phyloP scores from a whole-genome alignment of 768 basidiomycete species.

The Suillus ampliporus region DNA sequence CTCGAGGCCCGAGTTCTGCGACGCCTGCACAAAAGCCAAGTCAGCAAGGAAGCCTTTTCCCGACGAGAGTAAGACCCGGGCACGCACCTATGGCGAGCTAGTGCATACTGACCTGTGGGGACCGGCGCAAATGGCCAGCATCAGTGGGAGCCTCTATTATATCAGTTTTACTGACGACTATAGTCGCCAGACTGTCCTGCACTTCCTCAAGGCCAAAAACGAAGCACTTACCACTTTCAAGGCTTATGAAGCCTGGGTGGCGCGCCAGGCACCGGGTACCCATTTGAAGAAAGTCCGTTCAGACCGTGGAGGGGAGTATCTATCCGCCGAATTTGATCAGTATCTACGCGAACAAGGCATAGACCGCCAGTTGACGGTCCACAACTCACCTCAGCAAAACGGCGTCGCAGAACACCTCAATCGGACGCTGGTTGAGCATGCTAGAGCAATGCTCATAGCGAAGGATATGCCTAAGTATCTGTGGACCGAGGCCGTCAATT shows the following conservation, averaged over 20 bases:
- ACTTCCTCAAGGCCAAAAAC: slow-evolving; percentile 36
- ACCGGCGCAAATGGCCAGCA: neutral
- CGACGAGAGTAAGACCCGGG: slow-evolving; percentile 13
- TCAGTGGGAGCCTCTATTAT: slow-evolving; percentile 37
- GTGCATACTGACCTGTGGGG: slow-evolving; percentile 8
- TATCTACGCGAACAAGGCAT: slow-evolving; percentile 31
- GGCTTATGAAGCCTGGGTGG: slow-evolving; percentile 27
- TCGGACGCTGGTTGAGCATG: slow-evolving; percentile 30
- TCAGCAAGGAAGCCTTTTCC: slow-evolving; percentile 24
- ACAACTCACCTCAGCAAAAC: slow-evolving; percentile 39
- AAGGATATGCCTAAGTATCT: slow-evolving; percentile 24
- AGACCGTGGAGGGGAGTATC: slow-evolving; percentile 38
- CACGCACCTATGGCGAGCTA: slow-evolving; percentile 6
- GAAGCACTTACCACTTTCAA: slow-evolving; percentile 33
- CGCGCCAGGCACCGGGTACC: rapidly evolving
- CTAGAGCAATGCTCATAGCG: slow-evolving; percentile 27
- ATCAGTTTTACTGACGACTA: slow-evolving; percentile 42
- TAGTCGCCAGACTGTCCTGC: slow-evolving; percentile 29
- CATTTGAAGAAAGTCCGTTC: neutral
- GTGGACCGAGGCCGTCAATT: slow-evolving; percentile 23
- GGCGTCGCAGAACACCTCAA: slow-evolving; percentile 37
- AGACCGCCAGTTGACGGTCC: slow-evolving; percentile 36
- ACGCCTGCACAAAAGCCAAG: slow-evolving; percentile 33
- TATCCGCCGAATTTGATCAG: slow-evolving; percentile 24
- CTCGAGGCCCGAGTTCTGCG: slow-evolving; percentile 22